These are phyloP conservation scores for Neostapfia colusana DNA, from an alignment of 176 grass and related monocot species.

Conservation along the genomic window DNA sequence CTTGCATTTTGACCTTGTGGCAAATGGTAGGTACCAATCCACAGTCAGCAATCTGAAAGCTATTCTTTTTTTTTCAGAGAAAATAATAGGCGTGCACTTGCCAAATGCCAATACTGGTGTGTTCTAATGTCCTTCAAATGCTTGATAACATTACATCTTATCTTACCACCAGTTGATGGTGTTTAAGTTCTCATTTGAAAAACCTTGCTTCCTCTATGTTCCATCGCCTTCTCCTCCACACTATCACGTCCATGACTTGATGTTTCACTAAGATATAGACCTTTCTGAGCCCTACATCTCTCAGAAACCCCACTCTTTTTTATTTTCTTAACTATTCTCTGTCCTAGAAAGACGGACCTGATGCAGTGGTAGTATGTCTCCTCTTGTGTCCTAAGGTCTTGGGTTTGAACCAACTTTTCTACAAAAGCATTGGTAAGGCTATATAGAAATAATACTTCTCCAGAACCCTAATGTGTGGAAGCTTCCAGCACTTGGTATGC, in stretches of 20 bases:
- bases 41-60: not conserved
- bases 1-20: constrained; percentile 17
- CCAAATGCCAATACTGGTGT: constrained; percentile 5
- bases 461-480: no score
- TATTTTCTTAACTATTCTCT: constrained; percentile 1
- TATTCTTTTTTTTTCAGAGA: not conserved
- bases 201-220: constrained; percentile 1
- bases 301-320: not conserved
- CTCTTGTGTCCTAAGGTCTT: no score
- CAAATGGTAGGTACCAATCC: constrained; percentile 10
- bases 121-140: constrained; percentile 6
- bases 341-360: no score
- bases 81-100: not conserved
- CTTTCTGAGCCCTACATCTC: not conserved
- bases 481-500: no score
- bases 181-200: constrained; percentile 5
- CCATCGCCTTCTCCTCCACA: constrained; percentile 4
- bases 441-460: no score
- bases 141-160: constrained; percentile 15
- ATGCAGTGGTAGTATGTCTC: no score
- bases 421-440: no score
- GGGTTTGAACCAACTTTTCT: no score
- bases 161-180: constrained; percentile 1
- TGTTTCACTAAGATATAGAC: not conserved
- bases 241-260: not conserved